These are phyloP conservation scores for Kitagawia praeruptora DNA, from an alignment of 129 eudicot genomes.

Conservation along the genomic window DNA sequence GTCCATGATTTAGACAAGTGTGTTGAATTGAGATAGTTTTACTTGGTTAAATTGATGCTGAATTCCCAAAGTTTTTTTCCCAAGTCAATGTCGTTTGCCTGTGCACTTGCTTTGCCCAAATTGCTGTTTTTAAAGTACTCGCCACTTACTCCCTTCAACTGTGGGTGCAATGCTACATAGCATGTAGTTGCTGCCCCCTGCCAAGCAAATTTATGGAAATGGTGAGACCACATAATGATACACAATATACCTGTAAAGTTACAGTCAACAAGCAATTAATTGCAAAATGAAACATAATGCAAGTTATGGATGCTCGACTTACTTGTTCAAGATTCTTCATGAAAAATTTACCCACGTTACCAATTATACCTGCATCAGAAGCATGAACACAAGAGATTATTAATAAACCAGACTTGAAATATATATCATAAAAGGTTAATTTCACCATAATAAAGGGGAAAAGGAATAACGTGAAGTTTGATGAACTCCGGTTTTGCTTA, in stretches of 20 bases:
- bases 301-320: not conserved
- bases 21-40: not conserved
- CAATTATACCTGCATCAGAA: slow-evolving; percentile 42
- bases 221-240: not conserved
- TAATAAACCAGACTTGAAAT: not conserved
- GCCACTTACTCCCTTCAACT: slow-evolving; percentile 44
- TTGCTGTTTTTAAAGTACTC: slow-evolving; percentile 40
- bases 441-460: not conserved
- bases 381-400: not conserved
- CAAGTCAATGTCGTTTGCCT: slow-evolving; percentile 24
- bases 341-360: slow-evolving; percentile 36
- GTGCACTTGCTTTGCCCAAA: slow-evolving; percentile 24
- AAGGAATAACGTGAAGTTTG: not conserved
- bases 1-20: not conserved
- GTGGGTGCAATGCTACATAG: slow-evolving; percentile 56
- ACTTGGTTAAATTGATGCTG: slow-evolving; percentile 24
- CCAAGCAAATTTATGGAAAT: not conserved
- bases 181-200: slow-evolving; percentile 63
- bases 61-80: slow-evolving; percentile 48
- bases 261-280: not conserved
- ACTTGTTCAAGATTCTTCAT: slow-evolving; percentile 77
- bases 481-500: no score
- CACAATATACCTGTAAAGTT: not conserved
- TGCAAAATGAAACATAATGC: not conserved
- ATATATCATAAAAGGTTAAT: not conserved